phyloP scores from a whole-genome alignment of 352 stramenopile species.

The Globisporangium splendens region DNA sequence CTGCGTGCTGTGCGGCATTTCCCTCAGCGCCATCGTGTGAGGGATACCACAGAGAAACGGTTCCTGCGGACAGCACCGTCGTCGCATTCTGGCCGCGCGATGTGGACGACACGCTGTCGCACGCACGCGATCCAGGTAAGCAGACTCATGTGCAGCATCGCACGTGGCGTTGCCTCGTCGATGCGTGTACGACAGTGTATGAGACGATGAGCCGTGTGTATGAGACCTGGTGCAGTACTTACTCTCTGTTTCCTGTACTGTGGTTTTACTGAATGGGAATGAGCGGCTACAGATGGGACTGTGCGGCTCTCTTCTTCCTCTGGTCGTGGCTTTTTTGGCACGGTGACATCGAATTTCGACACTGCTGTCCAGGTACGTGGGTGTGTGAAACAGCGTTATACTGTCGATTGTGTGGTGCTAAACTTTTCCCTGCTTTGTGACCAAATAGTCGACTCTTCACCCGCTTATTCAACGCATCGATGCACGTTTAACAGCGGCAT shows the following conservation, averaged over 20 bases:
- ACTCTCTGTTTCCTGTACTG: no score
- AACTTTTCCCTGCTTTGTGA: not conserved
- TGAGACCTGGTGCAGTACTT: no score
- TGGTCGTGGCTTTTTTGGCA: conserved; percentile 21
- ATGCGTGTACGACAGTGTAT: not conserved
- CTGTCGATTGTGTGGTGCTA: no score
- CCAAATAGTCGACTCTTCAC: conserved; percentile 16
- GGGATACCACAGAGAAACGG: no score
- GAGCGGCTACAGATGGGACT: conserved; percentile 17
- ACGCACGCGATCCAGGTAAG: conserved; percentile 20
- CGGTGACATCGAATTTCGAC: conserved; percentile 13
- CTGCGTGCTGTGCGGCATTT: no score
- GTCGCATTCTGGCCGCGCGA: conserved; percentile 33
- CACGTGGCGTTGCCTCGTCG: not conserved
- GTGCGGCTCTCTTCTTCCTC: conserved; percentile 18
- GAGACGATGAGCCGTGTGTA: no score
- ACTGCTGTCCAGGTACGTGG: not conserved
- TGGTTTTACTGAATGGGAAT: no score
- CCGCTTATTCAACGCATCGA: conserved; percentile 35
- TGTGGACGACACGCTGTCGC: conserved; percentile 14
- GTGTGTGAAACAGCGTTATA: not conserved
- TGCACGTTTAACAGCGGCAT: conserved; percentile 11
- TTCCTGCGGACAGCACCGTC: no score
- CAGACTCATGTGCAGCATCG: not conserved
- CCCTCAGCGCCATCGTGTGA: no score